Base-by-base conservation (phyloP, 2,329 filamentous ascomycete species). In the Claviceps capensis region DNA sequence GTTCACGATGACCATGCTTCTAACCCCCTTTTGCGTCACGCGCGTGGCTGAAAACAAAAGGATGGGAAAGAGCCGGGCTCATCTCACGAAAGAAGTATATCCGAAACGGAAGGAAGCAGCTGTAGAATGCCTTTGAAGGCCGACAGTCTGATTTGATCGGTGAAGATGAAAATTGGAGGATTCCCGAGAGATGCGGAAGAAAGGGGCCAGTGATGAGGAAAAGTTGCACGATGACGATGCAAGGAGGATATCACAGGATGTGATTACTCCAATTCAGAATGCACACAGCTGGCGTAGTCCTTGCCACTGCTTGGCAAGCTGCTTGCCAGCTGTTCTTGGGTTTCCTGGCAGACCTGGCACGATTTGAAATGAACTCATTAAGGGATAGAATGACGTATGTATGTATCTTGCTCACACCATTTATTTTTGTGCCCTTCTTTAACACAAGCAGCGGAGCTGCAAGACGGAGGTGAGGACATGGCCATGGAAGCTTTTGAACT, bases 11-110 rank as follows among this genome's bases (percentile, higher is more conserved):
- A 40, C 45, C 47, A 52, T 52, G 34, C 42, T 45, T 34, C 40
- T 49, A 50, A 34, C 47, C 52, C 19, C 53, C 53, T 22, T 48
- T 52, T 48, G 48, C 44, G 22, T 52, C 50, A 50, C 48, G 48
- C 43, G 53, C 44, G 50, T 54, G 50, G 40, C 47, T 52, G 47
- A 50, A 54, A 19, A 50, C 46, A 34, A 50, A 42, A 9, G 41
- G 43, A 22, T 11, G 50, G 50, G 53, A 43, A 52, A 49, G 53
- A 52, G 48, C 42, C 22, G 34, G 23, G 40, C 37, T 52, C 53
- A 54, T 54, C 37, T 54, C 53, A 50, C 37, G 40, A 17, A 26
- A 34, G 22, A 19, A 22, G 37, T 34, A 50, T 37, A 53, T 50
- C 43, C 22, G 44, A 36, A 46, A 40, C 22, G 51, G 23, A 49